These are phyloP conservation scores for Magnaporthiopsis incrustans DNA, from an alignment of 2,329 filamentous ascomycete genomes.

Conservation along the genomic window DNA sequence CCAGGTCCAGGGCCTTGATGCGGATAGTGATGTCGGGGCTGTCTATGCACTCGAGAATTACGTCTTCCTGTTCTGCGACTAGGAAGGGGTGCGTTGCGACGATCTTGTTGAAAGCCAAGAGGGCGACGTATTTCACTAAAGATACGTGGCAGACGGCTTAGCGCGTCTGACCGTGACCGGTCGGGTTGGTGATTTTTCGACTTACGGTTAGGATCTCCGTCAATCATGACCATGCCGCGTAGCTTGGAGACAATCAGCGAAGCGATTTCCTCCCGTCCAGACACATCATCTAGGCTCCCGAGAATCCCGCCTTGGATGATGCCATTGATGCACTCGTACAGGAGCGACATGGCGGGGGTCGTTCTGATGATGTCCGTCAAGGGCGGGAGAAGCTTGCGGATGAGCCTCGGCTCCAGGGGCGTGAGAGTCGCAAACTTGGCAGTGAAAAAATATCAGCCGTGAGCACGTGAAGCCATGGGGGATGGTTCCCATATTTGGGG, in stretches of 20 bases:
- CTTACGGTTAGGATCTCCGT: slow-evolving; percentile 88
- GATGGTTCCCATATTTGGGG: neutral
- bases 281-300: slow-evolving; percentile 68
- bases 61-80: slow-evolving; percentile 88
- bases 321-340: slow-evolving; percentile 98
- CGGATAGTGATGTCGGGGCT: slow-evolving; percentile 94
- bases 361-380: slow-evolving; percentile 89
- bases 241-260: slow-evolving; percentile 87
- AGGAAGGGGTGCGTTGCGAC: slow-evolving; percentile 80
- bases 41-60: slow-evolving; percentile 93
- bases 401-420: slow-evolving; percentile 81
- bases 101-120: slow-evolving; percentile 93
- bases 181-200: slow-evolving; percentile 13
- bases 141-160: slow-evolving; percentile 1
- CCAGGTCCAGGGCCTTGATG: slow-evolving; percentile 82
- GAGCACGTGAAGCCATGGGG: neutral
- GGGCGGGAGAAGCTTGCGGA: slow-evolving; percentile 84
- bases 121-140: slow-evolving; percentile 92
- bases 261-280: slow-evolving; percentile 85
- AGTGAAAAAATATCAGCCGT: neutral
- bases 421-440: slow-evolving; percentile 89
- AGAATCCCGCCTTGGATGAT: slow-evolving; percentile 96
- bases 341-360: slow-evolving; percentile 92
- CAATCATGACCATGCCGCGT: slow-evolving; percentile 85
- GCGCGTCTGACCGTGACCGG: neutral